phyloP scores from a whole-genome alignment of 1,284 basidiomycete species.

The Ganoderma resinaceum region DNA sequence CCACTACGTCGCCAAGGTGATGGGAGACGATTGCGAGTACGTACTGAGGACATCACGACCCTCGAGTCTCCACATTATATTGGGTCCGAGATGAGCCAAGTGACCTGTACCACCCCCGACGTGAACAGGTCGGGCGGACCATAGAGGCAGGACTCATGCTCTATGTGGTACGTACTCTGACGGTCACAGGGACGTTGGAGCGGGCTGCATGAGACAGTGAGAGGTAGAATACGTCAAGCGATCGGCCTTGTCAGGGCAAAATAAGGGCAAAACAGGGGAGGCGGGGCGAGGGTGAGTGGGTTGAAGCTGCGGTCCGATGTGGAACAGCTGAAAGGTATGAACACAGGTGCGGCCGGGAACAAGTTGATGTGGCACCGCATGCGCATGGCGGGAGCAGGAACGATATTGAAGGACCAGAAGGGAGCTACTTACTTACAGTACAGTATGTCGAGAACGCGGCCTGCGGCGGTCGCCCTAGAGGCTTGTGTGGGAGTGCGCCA shows the following conservation, averaged over 20 bases:
- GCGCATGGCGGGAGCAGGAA: background rate
- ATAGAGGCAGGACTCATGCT: background rate
- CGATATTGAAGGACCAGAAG: background rate
- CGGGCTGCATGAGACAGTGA: background rate
- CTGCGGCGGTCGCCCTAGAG: background rate
- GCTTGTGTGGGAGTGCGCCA: background rate
- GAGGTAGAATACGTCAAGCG: background rate
- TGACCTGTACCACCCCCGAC: background rate
- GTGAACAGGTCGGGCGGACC: background rate
- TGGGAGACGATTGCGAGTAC: background rate
- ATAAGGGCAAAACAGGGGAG: background rate
- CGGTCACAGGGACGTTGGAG: background rate
- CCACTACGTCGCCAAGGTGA: background rate
- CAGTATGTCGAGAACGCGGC: background rate
- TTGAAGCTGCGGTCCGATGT: background rate
- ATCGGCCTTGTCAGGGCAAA: constrained; percentile 1
- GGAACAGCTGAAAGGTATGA: background rate
- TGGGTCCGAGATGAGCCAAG: background rate
- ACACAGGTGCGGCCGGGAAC: background rate
- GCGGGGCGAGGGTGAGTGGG: background rate
- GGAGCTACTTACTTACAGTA: background rate
- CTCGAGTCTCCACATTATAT: background rate
- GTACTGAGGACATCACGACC: constrained; percentile 1
- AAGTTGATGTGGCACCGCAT: background rate
- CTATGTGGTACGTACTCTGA: background rate